Base-by-base conservation (phyloP, 139 green algal species). In the Chlamydomonas urium region DNA sequence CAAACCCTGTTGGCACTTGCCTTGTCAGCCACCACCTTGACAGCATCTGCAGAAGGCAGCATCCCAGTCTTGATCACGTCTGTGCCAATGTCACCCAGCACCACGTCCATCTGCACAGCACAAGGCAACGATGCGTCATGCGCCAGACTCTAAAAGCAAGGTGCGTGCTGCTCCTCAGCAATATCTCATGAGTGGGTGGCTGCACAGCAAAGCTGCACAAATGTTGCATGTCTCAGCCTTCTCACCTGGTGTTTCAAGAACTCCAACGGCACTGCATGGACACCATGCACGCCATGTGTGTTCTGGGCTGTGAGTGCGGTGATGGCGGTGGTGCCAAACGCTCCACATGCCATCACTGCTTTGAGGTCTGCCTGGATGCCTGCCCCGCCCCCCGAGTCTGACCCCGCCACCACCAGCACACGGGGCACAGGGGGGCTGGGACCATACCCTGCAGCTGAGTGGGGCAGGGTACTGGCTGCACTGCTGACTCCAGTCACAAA, bases 241-340 rank as follows among this genome's bases (percentile, higher is more conserved):
- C n/a, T n/a, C n/a, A n/a, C n/a, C 85, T 98, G 94, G 50, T 71
- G 23, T 8, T 35, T 32, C n/a, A 99, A 53, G 29, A 93, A 85
- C 0, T 81, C 79, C 0, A 74, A n/a, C 17, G 90, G 84, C 3
- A 84, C 29, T 1, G 74, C 37, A 62, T 94, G 83, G 42, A 98
- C 83, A 31, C 63, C 85, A 4, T 83, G 66, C 38, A 99, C 94
- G 31, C 93, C 94, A 3, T 79, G 65, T 34, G 89, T 97, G 88
- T 98, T 97, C 76, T 98, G 93, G 4, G 90, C 91, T 0, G 95
- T 99, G 4, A 98, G 71, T 0, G 95, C 93, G 4, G 93, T 96
- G 28, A 99, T 31, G 6, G 87, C 93, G 0, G 81, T 91, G 19
- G 82, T 81, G 14, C 75, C 88, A 76, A 90, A 98, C 23, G 84